Conservation (phyloP, 257 asterid genomes). For the Avicennia marina region DNA sequence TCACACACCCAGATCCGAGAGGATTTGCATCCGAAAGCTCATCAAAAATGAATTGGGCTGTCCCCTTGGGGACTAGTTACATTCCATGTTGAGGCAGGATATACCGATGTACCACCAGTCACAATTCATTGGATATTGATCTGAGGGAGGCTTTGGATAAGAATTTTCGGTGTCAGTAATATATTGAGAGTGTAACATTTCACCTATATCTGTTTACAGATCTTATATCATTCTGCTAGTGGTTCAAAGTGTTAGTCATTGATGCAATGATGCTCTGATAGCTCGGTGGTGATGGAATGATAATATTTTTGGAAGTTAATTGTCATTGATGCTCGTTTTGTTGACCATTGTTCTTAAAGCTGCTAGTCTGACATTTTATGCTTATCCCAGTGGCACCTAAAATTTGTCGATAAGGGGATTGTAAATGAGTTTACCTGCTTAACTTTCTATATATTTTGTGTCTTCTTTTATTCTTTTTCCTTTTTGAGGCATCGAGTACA, state of each 20-base stretch:
- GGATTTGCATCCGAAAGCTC: too few species aligned
- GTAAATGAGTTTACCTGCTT: background rate
- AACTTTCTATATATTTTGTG: conserved; percentile 5
- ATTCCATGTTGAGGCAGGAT: too few species aligned
- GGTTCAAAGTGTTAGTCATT: conserved; percentile 4
- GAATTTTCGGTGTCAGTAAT: background rate
- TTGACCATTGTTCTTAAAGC: conserved; percentile 2
- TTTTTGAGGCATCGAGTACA: background rate
- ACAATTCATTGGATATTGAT: too few species aligned
- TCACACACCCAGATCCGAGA: too few species aligned
- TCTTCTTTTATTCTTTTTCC: background rate
- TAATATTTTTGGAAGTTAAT: background rate
- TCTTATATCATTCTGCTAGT: conserved; percentile 4
- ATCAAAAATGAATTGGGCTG: too few species aligned
- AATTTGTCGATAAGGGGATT: background rate
- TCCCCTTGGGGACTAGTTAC: too few species aligned
- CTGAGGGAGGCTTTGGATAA: conserved; percentile 3
- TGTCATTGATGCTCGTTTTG: background rate
- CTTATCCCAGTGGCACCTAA: conserved; percentile 1
- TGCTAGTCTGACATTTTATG: background rate
- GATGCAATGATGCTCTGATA: conserved; percentile 6
- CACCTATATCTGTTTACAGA: background rate
- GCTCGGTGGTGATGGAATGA: conserved; percentile 8
- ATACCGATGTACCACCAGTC: too few species aligned
- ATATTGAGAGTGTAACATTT: background rate